These are phyloP conservation scores for Sungouiozyma ichnusensis DNA, from an alignment of 805 yeast species.

Conservation along the genomic window DNA sequence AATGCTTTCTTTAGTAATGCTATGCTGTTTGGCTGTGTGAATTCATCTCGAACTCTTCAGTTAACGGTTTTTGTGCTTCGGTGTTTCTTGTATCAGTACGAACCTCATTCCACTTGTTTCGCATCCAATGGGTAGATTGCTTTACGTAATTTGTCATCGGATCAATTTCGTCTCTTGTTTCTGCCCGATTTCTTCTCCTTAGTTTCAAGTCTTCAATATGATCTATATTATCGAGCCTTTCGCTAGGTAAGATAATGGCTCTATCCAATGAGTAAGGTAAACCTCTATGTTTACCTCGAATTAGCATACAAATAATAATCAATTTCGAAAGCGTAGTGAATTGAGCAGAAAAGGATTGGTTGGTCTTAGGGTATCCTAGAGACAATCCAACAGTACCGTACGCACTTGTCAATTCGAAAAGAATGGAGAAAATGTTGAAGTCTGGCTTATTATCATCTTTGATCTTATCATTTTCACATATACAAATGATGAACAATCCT, in stretches of 20 bases:
- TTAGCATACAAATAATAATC: slow-evolving; percentile 78
- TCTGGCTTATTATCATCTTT: slow-evolving; percentile 33
- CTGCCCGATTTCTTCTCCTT: slow-evolving; percentile 7
- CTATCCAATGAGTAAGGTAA: slow-evolving; percentile 88
- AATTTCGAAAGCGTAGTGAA: slow-evolving; percentile 69
- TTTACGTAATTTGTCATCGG: slow-evolving; percentile 24
- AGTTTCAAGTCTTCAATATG: slow-evolving; percentile 36
- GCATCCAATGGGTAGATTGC: slow-evolving; percentile 9
- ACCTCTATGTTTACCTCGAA: slow-evolving; percentile 95
- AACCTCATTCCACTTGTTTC: slow-evolving; percentile 1
- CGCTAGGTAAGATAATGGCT: slow-evolving; percentile 79
- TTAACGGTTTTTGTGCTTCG: not conserved
- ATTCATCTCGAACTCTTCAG: slow-evolving; percentile 2
- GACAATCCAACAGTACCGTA: slow-evolving; percentile 95
- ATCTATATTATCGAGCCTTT: slow-evolving; percentile 52
- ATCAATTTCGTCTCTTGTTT: slow-evolving; percentile 11
- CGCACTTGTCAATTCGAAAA: slow-evolving; percentile 88
- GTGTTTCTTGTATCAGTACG: not conserved
- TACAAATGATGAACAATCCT: slow-evolving; percentile 77
- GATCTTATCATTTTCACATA: slow-evolving; percentile 67
- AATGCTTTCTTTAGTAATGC: not conserved
- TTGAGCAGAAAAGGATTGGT: slow-evolving; percentile 63
- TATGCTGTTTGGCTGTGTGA: not conserved
- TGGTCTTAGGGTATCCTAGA: slow-evolving; percentile 61
- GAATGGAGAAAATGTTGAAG: slow-evolving; percentile 58